Percentiles rank a stretch among this genome's conserved stretches.
Evolutionary conservation across 2,329 filamentous ascomycete genomes (phyloP).

Genomic region (Dactylellina cionopaga): DNA sequence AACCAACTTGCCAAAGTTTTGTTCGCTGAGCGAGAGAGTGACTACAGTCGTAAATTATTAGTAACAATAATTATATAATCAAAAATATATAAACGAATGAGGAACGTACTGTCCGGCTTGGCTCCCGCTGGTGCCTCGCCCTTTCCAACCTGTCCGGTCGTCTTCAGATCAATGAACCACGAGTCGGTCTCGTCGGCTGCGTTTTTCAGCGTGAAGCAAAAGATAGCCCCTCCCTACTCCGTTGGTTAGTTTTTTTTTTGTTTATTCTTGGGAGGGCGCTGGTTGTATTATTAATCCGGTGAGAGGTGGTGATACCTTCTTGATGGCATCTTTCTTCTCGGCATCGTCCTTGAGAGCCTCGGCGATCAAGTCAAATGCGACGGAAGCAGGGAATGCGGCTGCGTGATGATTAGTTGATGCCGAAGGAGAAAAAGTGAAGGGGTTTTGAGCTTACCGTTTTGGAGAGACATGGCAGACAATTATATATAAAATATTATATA

Average conservation of each 20-base stretch:
- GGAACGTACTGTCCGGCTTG: slow-evolving; percentile 80
- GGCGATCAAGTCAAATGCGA: slow-evolving; percentile 89
- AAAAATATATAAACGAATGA: no score
- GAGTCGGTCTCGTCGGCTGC: slow-evolving; percentile 77
- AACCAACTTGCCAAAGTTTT: slow-evolving; percentile 85
- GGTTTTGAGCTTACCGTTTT: slow-evolving; percentile 23
- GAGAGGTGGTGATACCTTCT: slow-evolving; percentile 62
- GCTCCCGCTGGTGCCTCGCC: slow-evolving; percentile 74
- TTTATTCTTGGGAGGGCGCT: no score
- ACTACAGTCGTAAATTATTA: slow-evolving; percentile 68
- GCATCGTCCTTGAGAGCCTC: slow-evolving; percentile 75
- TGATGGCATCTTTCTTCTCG: slow-evolving; percentile 83
- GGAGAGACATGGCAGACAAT: slow-evolving; percentile 33
- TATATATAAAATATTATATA: background rate
- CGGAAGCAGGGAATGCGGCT: slow-evolving; percentile 89
- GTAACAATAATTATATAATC: no score
- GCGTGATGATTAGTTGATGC: background rate
- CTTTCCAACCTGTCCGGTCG: slow-evolving; percentile 82
- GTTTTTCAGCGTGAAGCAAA: slow-evolving; percentile 94
- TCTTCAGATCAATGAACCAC: slow-evolving; percentile 97
- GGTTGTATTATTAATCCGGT: background rate
- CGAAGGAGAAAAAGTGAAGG: background rate
- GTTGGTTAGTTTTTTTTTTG: background rate
- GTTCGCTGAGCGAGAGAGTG: slow-evolving; percentile 83
- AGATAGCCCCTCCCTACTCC: slow-evolving; percentile 78